phyloP scores from a whole-genome alignment of 2,329 filamentous ascomycete species.

The Diaporthe longicolla region DNA sequence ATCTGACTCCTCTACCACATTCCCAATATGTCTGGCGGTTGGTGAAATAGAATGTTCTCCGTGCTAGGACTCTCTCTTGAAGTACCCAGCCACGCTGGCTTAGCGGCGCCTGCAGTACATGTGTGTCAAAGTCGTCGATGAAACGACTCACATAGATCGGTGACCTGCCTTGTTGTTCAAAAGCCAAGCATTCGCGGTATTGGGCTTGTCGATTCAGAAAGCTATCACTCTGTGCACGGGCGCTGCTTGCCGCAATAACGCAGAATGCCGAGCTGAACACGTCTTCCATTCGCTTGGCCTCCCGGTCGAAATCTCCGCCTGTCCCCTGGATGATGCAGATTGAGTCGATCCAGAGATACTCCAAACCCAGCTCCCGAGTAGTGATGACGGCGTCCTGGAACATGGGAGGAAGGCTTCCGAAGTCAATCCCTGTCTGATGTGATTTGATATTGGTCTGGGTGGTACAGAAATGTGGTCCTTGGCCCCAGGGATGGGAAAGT shows the following conservation, averaged over 20 bases:
- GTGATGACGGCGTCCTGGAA: conserved; percentile 43
- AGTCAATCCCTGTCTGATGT: conserved; percentile 27
- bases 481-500: conserved; percentile 49
- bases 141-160: conserved; percentile 48
- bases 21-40: conserved; percentile 55
- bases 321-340: conserved; percentile 47
- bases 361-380: conserved; percentile 38
- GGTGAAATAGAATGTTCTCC: conserved; percentile 56
- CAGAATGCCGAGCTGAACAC: conserved; percentile 49
- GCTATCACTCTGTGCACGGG: conserved; percentile 40
- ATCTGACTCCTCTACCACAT: conserved; percentile 54
- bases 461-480: conserved; percentile 42
- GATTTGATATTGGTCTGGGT: conserved; percentile 1
- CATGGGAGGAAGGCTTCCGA: conserved; percentile 25
- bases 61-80: conserved; percentile 55
- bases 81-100: conserved; percentile 57
- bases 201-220: conserved; percentile 44
- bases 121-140: conserved; percentile 51
- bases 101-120: conserved; percentile 51
- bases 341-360: conserved; percentile 48
- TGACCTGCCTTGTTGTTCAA: conserved; percentile 1
- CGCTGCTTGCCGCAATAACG: conserved; percentile 46
- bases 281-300: conserved; percentile 48
- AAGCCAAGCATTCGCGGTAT: conserved; percentile 21
- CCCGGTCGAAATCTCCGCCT: conserved; percentile 44